Evolutionary conservation across 352 stramenopile species (phyloP), one percentile per base, ranked within the genome.

Genomic region (Phytophthora fragariaefolia): DNA sequence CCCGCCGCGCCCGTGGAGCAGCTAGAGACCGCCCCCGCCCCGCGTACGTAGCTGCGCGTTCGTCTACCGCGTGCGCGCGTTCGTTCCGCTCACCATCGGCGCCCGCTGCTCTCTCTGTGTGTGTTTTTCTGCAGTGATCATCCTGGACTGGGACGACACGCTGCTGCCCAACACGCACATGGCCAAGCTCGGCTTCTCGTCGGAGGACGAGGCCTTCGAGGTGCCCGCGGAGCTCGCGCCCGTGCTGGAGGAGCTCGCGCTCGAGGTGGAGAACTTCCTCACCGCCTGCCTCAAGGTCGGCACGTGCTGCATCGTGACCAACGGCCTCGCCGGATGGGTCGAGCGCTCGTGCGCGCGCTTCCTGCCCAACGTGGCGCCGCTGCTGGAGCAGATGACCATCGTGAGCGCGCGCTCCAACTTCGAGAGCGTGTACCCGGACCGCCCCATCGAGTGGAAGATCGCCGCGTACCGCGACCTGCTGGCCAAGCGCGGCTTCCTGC

Each of bases 111-210:
- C n/a, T n/a, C n/a, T n/a, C 18, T 43, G 6, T 27, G 18, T 27
- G 3, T 15, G 12, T 20, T 63, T 6, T 22, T 26, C 23, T 51
- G 13, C 30, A 92, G 83, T 92, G 18, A 79, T 95, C 23, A 74
- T 95, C 15, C 64, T 95, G 18, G 86, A 95, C 70, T 95, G 86
- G 86, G 84, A 95, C 62, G 86, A 93, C 74, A 95, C 86, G 28
- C 48, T 95, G 9, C 68, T 93, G 42, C 86, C 86, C 28, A 95
- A 91, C 72, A 89, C 83, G 18, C 76, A 89, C 59, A 63, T 92
- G 18, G 57, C 81, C 10, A 81, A 84, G 27, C 66, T 91, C n/a
- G 82, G 80, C 8, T 91, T 91, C 62, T 73, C 68, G 0, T 80
- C 89, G 4, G 85, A 92, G 43, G 71, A 76, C 38, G 57, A 70